Evolutionary conservation across 768 basidiomycete genomes (phyloP).

Genomic region (Chalciporus pseudorubinellus): DNA sequence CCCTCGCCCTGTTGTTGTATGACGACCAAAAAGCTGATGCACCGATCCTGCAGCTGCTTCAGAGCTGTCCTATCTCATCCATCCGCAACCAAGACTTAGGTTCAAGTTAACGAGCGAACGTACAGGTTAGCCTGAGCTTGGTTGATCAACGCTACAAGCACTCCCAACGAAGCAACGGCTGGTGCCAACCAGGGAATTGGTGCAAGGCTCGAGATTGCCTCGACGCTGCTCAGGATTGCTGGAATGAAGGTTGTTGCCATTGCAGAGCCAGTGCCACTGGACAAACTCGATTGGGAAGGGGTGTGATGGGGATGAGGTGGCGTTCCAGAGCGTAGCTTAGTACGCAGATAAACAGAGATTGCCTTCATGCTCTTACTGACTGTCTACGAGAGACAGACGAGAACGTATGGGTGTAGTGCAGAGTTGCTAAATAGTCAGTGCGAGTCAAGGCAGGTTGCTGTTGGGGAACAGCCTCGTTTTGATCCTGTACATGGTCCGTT

Average conservation of each 20-base stretch:
- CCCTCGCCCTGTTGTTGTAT: slow-evolving; percentile 35
- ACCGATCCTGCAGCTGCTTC: slow-evolving; percentile 45
- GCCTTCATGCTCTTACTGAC: neutral
- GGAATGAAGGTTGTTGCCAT: neutral
- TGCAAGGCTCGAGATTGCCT: slow-evolving; percentile 45
- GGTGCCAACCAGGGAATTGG: slow-evolving; percentile 49
- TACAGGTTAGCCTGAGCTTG: slow-evolving; percentile 51
- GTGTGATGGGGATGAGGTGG: neutral
- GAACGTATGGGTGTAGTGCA: neutral
- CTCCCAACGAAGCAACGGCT: slow-evolving; percentile 40
- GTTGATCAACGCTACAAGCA: slow-evolving; percentile 45
- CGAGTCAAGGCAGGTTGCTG: neutral
- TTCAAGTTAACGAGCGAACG: neutral
- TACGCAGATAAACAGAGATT: neutral
- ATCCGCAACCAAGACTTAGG: slow-evolving; percentile 2
- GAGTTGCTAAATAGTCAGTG: neutral
- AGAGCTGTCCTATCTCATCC: slow-evolving; percentile 37
- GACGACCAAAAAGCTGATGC: slow-evolving; percentile 41
- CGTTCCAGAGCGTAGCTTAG: neutral
- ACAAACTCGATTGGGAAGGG: neutral
- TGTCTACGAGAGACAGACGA: neutral
- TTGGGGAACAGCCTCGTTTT: neutral
- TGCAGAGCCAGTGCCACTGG: neutral
- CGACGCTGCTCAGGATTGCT: slow-evolving; percentile 23
- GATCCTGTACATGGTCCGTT: neutral